Base-by-base conservation (phyloP, 139 green algal species). In the Chlamydomonas incerta region DNA sequence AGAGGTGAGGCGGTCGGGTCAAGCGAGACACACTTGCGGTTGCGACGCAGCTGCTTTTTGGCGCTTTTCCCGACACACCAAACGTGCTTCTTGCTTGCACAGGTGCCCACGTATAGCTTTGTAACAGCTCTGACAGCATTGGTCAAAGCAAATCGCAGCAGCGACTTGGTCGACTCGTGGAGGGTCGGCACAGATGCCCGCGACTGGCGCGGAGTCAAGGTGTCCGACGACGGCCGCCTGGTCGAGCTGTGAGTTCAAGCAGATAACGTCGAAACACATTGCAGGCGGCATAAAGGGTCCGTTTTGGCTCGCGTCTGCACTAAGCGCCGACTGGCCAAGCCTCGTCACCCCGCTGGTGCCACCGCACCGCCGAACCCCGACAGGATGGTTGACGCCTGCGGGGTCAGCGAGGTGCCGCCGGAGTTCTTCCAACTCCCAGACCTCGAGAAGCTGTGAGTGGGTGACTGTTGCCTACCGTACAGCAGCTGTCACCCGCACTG, bases 331-430 rank as follows among this genome's bases (percentile, higher is more conserved):
- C 50, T 57, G 50, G 50, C 50, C n/a, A n/a, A n/a, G n/a, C n/a
- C n/a, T 57, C 50, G 10, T 20, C 50, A 10, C 50, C 10, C 50
- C 50, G 14, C 50, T 57, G 50, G 11, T 57, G 50, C 50, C 50
- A 57, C 50, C 50, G 11, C 11, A 10, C 50, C 50, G 14, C 50
- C 50, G 11, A 20, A 14, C 50, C 17, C 18, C 14, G 9, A 5
- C 80, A 91, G 88, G 35, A 88, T 92, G 89, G 75, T 82, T 6
- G 89, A 92, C 68, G 89, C 73, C 24, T 88, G 85, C 73, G 80
- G 83, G 15, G 52, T 93, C n/a, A 76, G n/a, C 20, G 62, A 83
- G 8, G 20, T 90, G 17, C 89, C 89, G 0, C 11, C 68, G 2
- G 68, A 81, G 5, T 80, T 93, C 21, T 72, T 80, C n/a, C 14